Conservation (phyloP, 2,329 filamentous ascomycete species). For the Didymella exigua region DNA sequence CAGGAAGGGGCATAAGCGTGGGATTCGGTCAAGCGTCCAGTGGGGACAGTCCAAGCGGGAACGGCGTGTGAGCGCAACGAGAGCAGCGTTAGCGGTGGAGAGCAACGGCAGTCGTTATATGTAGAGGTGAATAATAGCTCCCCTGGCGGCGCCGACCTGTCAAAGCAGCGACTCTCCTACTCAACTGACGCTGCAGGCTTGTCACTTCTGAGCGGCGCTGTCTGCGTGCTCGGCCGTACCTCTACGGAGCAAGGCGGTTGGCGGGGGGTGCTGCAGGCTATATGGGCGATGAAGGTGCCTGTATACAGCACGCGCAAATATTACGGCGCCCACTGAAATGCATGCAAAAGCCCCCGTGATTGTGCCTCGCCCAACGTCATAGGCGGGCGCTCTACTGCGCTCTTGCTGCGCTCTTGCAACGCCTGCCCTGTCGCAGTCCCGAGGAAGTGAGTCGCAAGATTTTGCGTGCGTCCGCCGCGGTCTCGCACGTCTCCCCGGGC, state of each 20-base stretch:
- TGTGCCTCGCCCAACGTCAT: conserved; percentile 16
- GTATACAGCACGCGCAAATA: conserved; percentile 16
- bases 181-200: background rate
- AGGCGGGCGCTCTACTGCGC: conserved; percentile 7
- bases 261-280: conserved; percentile 15
- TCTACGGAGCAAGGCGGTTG: conserved; percentile 23
- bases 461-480: conserved; percentile 8
- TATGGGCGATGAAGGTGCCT: conserved; percentile 15
- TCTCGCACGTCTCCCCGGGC: conserved; percentile 13
- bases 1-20: conserved; percentile 51
- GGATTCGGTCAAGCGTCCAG: conserved; percentile 34
- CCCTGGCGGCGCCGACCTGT: conserved; percentile 13
- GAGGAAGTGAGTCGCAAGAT: conserved; percentile 10
- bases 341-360: conserved; percentile 23
- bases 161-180: background rate
- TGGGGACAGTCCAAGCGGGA: conserved; percentile 36
- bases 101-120: conserved; percentile 23
- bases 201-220: conserved; percentile 5
- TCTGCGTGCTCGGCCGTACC: conserved; percentile 9
- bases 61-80: conserved; percentile 23
- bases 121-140: conserved; percentile 23
- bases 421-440: conserved; percentile 4
- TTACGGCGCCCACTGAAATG: conserved; percentile 15
- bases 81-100: conserved; percentile 19
- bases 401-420: background rate